A percentile compares a stretch with the other conserved stretches of the same genome.
These are phyloP conservation scores for Aspergillus tamarii DNA, from an alignment of 2,329 filamentous ascomycete species.

Conservation along the genomic window DNA sequence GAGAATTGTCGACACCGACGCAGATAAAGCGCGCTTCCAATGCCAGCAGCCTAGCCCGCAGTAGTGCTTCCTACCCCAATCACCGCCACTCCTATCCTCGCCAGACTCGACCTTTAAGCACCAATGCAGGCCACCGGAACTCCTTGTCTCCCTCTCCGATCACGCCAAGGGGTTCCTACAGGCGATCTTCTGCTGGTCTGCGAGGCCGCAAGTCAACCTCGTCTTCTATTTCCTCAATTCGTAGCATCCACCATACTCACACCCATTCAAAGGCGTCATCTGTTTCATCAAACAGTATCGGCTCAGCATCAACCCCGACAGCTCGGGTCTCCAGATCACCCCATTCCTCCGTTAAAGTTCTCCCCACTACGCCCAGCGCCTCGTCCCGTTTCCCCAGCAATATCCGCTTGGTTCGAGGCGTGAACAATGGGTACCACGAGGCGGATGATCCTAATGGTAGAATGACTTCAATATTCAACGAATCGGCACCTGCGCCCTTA, in stretches of 20 bases:
- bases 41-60: slow-evolving; percentile 46
- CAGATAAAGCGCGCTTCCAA: slow-evolving; percentile 45
- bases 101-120: slow-evolving; percentile 40
- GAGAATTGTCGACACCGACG: slow-evolving; percentile 39
- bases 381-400: slow-evolving; percentile 76
- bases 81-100: slow-evolving; percentile 46
- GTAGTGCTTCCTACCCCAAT: slow-evolving; percentile 46
- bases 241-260: slow-evolving; percentile 86
- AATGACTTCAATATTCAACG: slow-evolving; percentile 41
- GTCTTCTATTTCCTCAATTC: slow-evolving; percentile 89
- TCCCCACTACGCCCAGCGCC: slow-evolving; percentile 83
- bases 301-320: slow-evolving; percentile 69
- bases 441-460: slow-evolving; percentile 26
- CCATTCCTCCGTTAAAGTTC: slow-evolving; percentile 90
- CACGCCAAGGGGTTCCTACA: slow-evolving; percentile 83
- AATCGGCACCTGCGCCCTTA: slow-evolving; percentile 39
- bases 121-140: slow-evolving; percentile 58
- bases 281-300: slow-evolving; percentile 78
- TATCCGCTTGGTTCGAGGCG: slow-evolving; percentile 74
- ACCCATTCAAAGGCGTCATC: slow-evolving; percentile 94
- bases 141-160: slow-evolving; percentile 85
- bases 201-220: slow-evolving; percentile 94
- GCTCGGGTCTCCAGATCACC: slow-evolving; percentile 72
- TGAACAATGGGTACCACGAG: slow-evolving; percentile 32
- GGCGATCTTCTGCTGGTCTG: slow-evolving; percentile 79